phyloP scores from a whole-genome alignment of 2,329 filamentous ascomycete genomes.

The Cercospora sp. region DNA sequence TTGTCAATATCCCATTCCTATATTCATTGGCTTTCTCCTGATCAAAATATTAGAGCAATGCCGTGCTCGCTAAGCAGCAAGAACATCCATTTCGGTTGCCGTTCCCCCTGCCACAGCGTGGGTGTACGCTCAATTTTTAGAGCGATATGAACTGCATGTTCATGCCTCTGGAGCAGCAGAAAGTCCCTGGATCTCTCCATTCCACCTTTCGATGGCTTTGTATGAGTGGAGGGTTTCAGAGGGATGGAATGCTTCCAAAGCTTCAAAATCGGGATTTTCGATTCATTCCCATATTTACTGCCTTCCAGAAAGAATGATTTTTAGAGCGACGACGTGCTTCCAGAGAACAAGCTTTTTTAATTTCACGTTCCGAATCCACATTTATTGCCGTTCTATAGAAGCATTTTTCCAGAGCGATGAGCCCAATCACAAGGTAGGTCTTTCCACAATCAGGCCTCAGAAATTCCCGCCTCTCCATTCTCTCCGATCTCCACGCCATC shows the following conservation, averaged over 20 bases:
- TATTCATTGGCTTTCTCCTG: neutral
- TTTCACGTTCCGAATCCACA: neutral
- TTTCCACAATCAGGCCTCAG: neutral
- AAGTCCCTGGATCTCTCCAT: no score
- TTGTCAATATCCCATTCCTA: neutral
- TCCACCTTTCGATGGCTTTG: no score
- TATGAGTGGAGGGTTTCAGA: no score
- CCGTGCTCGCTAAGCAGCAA: neutral
- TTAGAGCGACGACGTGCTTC: neutral
- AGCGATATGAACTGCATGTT: no score
- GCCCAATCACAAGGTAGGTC: neutral
- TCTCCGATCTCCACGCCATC: constrained; percentile 1
- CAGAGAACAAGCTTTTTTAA: neutral
- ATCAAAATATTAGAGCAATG: neutral
- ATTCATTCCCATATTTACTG: neutral
- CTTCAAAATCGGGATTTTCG: neutral
- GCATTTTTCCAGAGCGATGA: neutral
- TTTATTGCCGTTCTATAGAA: neutral
- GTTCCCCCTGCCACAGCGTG: no score
- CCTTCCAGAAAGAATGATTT: neutral
- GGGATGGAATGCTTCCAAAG: neutral
- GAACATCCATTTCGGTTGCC: neutral
- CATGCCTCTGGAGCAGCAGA: no score
- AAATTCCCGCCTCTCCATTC: neutral
- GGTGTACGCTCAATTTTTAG: no score